Conservation (phyloP, 345 rosid genomes). For the Angophora floribunda region DNA sequence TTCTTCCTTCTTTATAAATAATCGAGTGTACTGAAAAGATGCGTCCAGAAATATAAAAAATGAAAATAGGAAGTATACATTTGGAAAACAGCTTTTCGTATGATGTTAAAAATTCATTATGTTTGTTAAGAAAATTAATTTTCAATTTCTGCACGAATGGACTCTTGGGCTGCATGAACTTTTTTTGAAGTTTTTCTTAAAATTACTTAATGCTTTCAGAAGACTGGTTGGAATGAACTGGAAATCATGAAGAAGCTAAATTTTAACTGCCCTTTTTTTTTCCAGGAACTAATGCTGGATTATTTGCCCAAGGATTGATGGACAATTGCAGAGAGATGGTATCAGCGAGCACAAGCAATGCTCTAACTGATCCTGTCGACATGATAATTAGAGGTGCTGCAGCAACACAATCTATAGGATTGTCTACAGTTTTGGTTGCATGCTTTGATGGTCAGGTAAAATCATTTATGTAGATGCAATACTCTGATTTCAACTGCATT, state of each 20-base stretch:
- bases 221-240: neutral
- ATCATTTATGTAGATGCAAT: neutral
- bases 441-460: constrained; percentile 54
- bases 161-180: neutral
- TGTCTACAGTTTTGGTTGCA: constrained; percentile 61
- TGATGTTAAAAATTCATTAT: neutral
- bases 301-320: constrained; percentile 44
- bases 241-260: neutral
- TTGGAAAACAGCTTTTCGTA: neutral
- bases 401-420: constrained; percentile 44
- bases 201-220: neutral
- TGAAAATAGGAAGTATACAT: neutral
- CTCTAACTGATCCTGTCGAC: constrained; percentile 33
- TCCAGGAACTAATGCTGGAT: constrained; percentile 39
- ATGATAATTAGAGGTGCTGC: constrained; percentile 39
- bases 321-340: constrained; percentile 41
- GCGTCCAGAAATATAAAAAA: neutral
- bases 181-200: neutral
- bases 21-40: neutral
- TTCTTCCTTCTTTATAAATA: neutral
- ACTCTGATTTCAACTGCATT: neutral
- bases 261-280: neutral
- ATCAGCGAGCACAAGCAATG: constrained; percentile 12
- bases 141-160: neutral
- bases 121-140: neutral